A percentile compares a stretch with the other conserved stretches of the same genome.
Evolutionary conservation across 495 filamentous ascomycete genomes (phyloP).

Genomic region (Annulohypoxylon moriforme): DNA sequence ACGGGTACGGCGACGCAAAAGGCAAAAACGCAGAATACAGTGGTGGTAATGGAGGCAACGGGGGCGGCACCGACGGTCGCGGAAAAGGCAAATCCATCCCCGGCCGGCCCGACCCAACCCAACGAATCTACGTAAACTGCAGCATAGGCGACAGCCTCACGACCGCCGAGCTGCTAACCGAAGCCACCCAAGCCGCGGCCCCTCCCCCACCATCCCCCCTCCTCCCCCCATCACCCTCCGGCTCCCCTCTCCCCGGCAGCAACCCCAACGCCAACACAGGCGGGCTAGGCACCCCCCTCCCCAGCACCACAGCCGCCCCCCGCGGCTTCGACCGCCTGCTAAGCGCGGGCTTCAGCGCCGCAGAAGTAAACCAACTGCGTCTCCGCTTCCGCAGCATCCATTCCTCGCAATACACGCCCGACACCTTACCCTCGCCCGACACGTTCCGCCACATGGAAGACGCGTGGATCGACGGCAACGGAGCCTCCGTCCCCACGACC

Average conservation of each 20-base stretch:
- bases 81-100: conserved; percentile 65
- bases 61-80: conserved; percentile 29
- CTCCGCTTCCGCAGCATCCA: conserved; percentile 87
- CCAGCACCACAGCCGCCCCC: conserved; percentile 69
- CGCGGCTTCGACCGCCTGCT: conserved; percentile 91
- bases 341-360: conserved; percentile 77
- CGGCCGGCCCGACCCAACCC: conserved; percentile 44
- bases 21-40: conserved; percentile 36
- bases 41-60: too few relatives aligned
- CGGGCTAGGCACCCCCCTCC: conserved; percentile 6
- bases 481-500: conserved; percentile 52
- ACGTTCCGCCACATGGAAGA: conserved; percentile 78
- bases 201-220: conserved; percentile 47
- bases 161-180: conserved; percentile 72
- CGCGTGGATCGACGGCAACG: conserved; percentile 87
- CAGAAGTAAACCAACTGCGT: conserved; percentile 83
- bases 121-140: conserved; percentile 86
- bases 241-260: neutral
- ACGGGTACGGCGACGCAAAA: conserved; percentile 46
- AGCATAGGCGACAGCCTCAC: conserved; percentile 82
- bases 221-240: neutral
- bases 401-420: conserved; percentile 79
- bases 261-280: neutral
- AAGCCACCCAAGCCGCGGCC: conserved; percentile 64
- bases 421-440: conserved; percentile 78